These are phyloP conservation scores for Fusarium vanettenii DNA, from an alignment of 2,329 filamentous ascomycete genomes.

Conservation along the genomic window DNA sequence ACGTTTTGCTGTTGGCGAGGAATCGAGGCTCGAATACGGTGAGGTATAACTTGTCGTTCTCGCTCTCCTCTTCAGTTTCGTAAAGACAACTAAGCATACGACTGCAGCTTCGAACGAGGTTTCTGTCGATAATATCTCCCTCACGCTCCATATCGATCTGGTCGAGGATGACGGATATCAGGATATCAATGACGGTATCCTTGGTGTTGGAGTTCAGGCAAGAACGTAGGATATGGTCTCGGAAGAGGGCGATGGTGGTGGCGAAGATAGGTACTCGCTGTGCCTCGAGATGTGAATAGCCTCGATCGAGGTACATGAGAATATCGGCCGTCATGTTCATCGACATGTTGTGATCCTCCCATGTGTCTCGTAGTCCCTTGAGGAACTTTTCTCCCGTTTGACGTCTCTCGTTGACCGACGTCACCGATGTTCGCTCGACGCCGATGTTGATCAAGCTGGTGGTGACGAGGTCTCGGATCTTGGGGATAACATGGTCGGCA, in stretches of 20 bases:
- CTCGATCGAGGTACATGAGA: slow-evolving; percentile 96
- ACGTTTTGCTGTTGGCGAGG: slow-evolving; percentile 74
- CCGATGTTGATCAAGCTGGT: slow-evolving; percentile 71
- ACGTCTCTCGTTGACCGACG: slow-evolving; percentile 81
- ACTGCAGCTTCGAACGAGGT: slow-evolving; percentile 83
- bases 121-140: slow-evolving; percentile 88
- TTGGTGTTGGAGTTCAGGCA: slow-evolving; percentile 59
- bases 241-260: slow-evolving; percentile 86
- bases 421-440: slow-evolving; percentile 66
- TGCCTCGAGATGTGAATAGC: slow-evolving; percentile 75
- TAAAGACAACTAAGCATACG: slow-evolving; percentile 93
- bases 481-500: slow-evolving; percentile 75
- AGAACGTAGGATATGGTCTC: slow-evolving; percentile 83
- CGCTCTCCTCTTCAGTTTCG: slow-evolving; percentile 81
- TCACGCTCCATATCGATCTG: slow-evolving; percentile 93
- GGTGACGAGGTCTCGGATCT: slow-evolving; percentile 78
- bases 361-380: slow-evolving; percentile 78
- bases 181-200: slow-evolving; percentile 74
- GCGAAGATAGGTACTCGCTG: slow-evolving; percentile 84
- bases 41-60: slow-evolving; percentile 84
- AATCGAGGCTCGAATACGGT: slow-evolving; percentile 86
- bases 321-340: slow-evolving; percentile 99
- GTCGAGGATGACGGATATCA: slow-evolving; percentile 86
- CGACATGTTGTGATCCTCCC: slow-evolving; percentile 89
- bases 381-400: slow-evolving; percentile 87